These are phyloP conservation scores for Knoxia roxburghii DNA, from an alignment of 257 asterid species.

Conservation along the genomic window DNA sequence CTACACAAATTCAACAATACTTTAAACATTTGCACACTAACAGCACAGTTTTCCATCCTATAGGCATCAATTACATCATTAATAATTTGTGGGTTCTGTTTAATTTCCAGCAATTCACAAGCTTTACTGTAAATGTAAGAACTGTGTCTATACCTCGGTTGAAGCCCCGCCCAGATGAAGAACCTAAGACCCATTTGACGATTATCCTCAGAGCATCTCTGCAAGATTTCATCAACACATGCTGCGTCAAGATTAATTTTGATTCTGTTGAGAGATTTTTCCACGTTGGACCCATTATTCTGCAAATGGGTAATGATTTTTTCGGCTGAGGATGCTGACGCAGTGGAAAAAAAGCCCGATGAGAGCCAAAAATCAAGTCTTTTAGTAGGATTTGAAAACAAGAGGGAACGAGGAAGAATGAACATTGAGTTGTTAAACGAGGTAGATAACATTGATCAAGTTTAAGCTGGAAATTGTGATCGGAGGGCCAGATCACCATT, in stretches of 20 bases:
- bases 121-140: slow-evolving; percentile 53
- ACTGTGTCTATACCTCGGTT: slow-evolving; percentile 54
- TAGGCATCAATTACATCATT: slow-evolving; percentile 51
- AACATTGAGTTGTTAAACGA: neutral
- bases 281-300: slow-evolving; percentile 36
- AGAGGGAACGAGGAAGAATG: slow-evolving; percentile 28
- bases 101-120: slow-evolving; percentile 46
- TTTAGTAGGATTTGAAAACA: slow-evolving; percentile 21
- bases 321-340: slow-evolving; percentile 45
- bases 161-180: slow-evolving; percentile 88
- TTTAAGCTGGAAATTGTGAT: no score
- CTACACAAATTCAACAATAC: slow-evolving; percentile 64
- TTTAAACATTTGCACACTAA: slow-evolving; percentile 60
- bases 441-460: neutral
- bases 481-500: no score
- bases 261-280: slow-evolving; percentile 42
- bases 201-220: slow-evolving; percentile 44
- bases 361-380: slow-evolving; percentile 15
- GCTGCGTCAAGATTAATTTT: slow-evolving; percentile 43
- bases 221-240: slow-evolving; percentile 54
- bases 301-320: slow-evolving; percentile 42
- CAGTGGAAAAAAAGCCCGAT: slow-evolving; percentile 24
- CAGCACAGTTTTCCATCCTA: slow-evolving; percentile 36
- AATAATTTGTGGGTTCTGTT: slow-evolving; percentile 38
- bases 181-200: slow-evolving; percentile 67